Base-by-base conservation (phyloP, 176 grass and related monocot genomes). In the Coix lacrymajobi region DNA sequence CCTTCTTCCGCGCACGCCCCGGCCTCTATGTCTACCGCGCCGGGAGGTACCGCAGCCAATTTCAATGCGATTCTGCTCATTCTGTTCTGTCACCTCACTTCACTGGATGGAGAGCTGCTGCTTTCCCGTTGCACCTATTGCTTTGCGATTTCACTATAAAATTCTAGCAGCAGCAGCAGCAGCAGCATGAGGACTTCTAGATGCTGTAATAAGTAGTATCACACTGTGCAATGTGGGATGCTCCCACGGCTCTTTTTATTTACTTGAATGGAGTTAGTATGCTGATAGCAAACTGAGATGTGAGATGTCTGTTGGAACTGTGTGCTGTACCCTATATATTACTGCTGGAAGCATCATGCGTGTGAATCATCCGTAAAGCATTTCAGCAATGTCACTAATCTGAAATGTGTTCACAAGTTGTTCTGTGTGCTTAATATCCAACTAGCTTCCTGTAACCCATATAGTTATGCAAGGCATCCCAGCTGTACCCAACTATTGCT, bases 1-100 rank as follows among this genome's bases (percentile, higher is more conserved):
- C 81, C 68, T 97, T 83, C 79, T 97, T 93, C 81, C 87, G 77
- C 6, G 88, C 20, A 8, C 49, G 84, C 71, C 32, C 54, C 33
- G 81, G 77, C 32, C 19, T 87, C 81, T 93, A 91, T 32, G 65
- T 90, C 62, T 91, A 91, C 78, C 91, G 86, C 39, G 88, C 94
- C 64, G 94, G 94, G 28, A 87, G 94, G 93, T 96, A 81, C 12
- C 56, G n/a, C 56, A 26, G 9, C 56, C 56, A 26, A 26, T 58
- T 8, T 11, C 15, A 38, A 34, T 15, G 26, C n/a, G 0, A 14
- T 11, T 69, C 67, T 24, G 20, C 39, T 43, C 4, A 70, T 70
- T 41, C 4, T 37, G 3, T 34, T 19, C 62, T 33, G 62, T 33
- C 62, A 33, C 62, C 62, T 63, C 60, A 62, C 26, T 62, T 62